These are phyloP conservation scores for Mortierella sp. DNA, from an alignment of 371 early-diverging fungal genomes.

Conservation along the genomic window DNA sequence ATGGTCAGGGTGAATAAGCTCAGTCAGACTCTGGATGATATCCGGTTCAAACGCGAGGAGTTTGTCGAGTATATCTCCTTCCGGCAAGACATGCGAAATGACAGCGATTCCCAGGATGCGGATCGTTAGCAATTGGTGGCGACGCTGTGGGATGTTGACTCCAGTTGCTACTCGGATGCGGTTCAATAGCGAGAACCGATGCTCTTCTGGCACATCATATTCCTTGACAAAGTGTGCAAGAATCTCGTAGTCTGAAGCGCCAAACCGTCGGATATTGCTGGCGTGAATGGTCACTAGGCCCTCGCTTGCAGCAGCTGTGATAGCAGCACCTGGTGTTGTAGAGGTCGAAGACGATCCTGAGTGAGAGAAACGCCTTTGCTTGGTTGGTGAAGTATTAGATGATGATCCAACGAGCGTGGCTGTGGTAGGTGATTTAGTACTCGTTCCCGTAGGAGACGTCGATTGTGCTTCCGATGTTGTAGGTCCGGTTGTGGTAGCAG, in stretches of 20 bases:
- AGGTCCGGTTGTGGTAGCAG: conserved; percentile 19
- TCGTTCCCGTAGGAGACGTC: background rate
- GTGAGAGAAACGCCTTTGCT: conserved; percentile 31
- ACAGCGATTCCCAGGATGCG: conserved; percentile 84
- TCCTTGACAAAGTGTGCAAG: conserved; percentile 43
- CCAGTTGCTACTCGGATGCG: conserved; percentile 80
- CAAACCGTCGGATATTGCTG: conserved; percentile 33
- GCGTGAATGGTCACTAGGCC: conserved; percentile 58
- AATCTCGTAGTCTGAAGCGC: conserved; percentile 52
- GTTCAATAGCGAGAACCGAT: conserved; percentile 82
- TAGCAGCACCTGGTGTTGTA: conserved; percentile 1
- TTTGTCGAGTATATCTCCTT: conserved; percentile 76
- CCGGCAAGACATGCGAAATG: conserved; percentile 74
- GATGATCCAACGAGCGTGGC: background rate
- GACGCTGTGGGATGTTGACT: conserved; percentile 57
- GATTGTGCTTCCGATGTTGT: conserved; percentile 5
- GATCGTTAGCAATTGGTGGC: conserved; percentile 73
- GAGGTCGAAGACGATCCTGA: conserved; percentile 23
- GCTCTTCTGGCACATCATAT: conserved; percentile 79
- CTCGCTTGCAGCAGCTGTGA: conserved; percentile 43
- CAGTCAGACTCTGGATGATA: conserved; percentile 79
- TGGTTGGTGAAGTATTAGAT: conserved; percentile 10
- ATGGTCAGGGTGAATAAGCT: conserved; percentile 80
- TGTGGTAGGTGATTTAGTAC: conserved; percentile 3
- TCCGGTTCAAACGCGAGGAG: conserved; percentile 90